Percentiles rank a stretch among this genome's conserved stretches.
These are phyloP conservation scores for Vachellia pachyceras DNA, from an alignment of 306 rosid species.

Conservation along the genomic window DNA sequence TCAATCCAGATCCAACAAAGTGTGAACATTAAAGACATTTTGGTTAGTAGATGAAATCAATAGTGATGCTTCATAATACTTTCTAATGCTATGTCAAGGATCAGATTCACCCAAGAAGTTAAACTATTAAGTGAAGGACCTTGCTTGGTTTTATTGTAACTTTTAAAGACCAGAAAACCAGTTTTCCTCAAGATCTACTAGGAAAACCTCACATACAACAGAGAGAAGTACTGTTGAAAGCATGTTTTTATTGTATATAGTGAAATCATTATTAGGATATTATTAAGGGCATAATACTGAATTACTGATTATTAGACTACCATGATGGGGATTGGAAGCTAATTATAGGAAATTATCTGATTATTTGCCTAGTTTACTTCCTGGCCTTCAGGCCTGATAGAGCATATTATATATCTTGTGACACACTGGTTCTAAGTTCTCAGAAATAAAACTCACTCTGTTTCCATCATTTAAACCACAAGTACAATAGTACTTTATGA, in stretches of 20 bases:
- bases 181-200: slow-evolving; percentile 22
- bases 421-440: background rate
- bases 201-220: slow-evolving; percentile 21
- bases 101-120: background rate
- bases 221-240: background rate
- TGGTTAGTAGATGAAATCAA: slow-evolving; percentile 24
- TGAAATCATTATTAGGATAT: background rate
- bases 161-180: background rate
- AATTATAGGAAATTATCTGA: background rate
- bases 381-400: background rate
- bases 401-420: background rate
- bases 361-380: background rate
- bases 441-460: background rate
- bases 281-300: background rate
- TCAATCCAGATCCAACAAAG: slow-evolving; percentile 28
- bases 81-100: background rate
- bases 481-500: background rate
- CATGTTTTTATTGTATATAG: background rate
- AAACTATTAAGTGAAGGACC: background rate
- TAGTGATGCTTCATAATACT: slow-evolving; percentile 1
- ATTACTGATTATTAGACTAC: background rate
- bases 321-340: background rate
- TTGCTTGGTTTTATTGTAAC: background rate
- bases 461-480: background rate
- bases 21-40: slow-evolving; percentile 16